Conservation (phyloP, 2,329 filamentous ascomycete species). For the Talaromyces sp. region DNA sequence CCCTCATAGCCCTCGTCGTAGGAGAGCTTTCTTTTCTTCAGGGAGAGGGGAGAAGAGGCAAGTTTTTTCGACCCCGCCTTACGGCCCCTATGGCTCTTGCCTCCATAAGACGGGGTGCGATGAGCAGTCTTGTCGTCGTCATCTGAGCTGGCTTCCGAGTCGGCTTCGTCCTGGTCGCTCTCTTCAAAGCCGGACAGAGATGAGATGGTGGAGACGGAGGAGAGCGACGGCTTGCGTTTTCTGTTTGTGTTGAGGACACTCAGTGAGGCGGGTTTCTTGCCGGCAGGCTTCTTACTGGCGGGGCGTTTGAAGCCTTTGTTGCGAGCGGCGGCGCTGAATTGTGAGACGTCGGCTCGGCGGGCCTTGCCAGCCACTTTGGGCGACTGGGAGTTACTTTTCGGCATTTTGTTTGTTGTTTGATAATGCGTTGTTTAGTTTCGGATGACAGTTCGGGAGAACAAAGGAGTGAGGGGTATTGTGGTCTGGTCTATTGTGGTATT, state of each 20-base stretch:
- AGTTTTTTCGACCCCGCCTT: constrained; percentile 38
- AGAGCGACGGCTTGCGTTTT: constrained; percentile 31
- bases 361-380: constrained; percentile 23
- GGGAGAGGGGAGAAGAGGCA: constrained; percentile 16
- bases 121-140: constrained; percentile 41
- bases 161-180: constrained; percentile 31
- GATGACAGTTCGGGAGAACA: neutral
- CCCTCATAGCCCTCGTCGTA: constrained; percentile 29
- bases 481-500: neutral
- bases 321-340: constrained; percentile 15
- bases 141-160: constrained; percentile 36
- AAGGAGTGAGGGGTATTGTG: neutral
- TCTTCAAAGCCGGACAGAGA: constrained; percentile 32
- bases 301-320: constrained; percentile 18
- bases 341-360: constrained; percentile 18
- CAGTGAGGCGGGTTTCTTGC: constrained; percentile 22
- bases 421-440: neutral
- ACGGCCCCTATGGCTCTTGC: constrained; percentile 25
- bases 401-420: constrained; percentile 14
- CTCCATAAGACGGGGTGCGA: constrained; percentile 39
- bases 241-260: constrained; percentile 20
- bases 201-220: constrained; percentile 34
- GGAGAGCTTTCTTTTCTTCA: constrained; percentile 30
- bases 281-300: constrained; percentile 21
- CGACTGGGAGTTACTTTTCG: constrained; percentile 19